Evolutionary conservation across 164 flowering plant genomes (phyloP).

Genomic region (Umbilicus rupestris): DNA sequence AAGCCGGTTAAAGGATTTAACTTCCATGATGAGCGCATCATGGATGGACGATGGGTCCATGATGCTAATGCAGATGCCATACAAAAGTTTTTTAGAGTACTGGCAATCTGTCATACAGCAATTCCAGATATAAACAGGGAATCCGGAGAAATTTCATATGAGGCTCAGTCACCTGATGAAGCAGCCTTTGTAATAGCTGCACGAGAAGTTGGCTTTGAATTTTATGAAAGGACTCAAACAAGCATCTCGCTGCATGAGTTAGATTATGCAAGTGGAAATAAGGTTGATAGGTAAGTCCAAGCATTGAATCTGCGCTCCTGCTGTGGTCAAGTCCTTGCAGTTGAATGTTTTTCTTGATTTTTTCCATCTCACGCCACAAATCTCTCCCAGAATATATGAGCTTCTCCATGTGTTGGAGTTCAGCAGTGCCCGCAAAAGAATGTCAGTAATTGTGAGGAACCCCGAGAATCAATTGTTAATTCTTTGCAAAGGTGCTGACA

Average conservation of each 20-base stretch:
- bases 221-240: conserved; percentile 59
- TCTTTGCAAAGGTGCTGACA: conserved; percentile 89
- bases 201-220: conserved; percentile 69
- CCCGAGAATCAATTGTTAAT: conserved; percentile 51
- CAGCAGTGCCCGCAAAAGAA: conserved; percentile 74
- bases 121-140: conserved; percentile 48
- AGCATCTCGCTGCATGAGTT: conserved; percentile 56
- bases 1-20: conserved; percentile 65
- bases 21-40: conserved; percentile 66
- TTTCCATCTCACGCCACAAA: conserved; percentile 7
- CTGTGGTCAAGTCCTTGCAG: not conserved
- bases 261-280: conserved; percentile 34
- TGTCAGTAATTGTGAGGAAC: conserved; percentile 77
- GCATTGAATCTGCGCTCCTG: not conserved
- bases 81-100: conserved; percentile 59
- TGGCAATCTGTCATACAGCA: conserved; percentile 79
- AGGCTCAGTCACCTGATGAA: conserved; percentile 94
- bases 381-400: conserved; percentile 44
- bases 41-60: conserved; percentile 70
- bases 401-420: conserved; percentile 80
- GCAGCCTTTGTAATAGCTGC: conserved; percentile 86
- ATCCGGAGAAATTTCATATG: conserved; percentile 51
- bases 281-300: conserved; percentile 41
- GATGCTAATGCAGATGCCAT: conserved; percentile 48
- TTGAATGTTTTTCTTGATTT: not conserved